phyloP scores from a whole-genome alignment of 2,329 filamentous ascomycete species.

The Didymellaceae sp. region DNA sequence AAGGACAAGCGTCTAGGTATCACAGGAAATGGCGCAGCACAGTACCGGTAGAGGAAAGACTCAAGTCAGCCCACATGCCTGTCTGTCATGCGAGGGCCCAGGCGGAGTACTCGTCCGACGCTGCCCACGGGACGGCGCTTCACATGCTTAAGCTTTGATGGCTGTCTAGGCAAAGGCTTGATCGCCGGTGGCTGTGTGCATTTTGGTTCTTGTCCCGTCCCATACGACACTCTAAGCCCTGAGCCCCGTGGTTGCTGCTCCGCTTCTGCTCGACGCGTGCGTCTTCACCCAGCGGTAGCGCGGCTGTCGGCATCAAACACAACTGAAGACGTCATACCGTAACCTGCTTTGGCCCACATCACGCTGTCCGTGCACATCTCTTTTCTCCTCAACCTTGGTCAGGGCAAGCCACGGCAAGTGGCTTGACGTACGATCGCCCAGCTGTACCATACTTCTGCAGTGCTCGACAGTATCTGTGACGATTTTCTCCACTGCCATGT shows the following conservation, averaged over 20 bases:
- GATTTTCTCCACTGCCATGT: too few relatives aligned
- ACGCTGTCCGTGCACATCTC: too few relatives aligned
- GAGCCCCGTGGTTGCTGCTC: too few relatives aligned
- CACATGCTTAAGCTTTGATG: conserved; percentile 9
- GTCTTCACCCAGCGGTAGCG: background rate
- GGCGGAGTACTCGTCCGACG: background rate
- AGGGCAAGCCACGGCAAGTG: too few relatives aligned
- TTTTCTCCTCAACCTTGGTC: too few relatives aligned
- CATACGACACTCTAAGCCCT: too few relatives aligned
- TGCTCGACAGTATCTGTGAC: too few relatives aligned
- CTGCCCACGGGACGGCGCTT: conserved; percentile 3
- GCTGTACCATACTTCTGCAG: too few relatives aligned
- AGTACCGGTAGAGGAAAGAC: background rate
- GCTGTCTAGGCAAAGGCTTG: conserved; percentile 17
- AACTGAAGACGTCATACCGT: conserved; percentile 5
- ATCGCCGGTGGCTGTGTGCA: background rate
- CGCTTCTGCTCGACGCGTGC: background rate
- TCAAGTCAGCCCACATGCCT: too few relatives aligned
- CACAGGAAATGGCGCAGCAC: background rate
- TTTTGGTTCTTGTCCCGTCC: background rate
- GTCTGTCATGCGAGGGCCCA: too few relatives aligned
- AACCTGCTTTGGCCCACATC: too few relatives aligned
- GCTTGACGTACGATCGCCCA: too few relatives aligned
- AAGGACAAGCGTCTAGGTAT: background rate
- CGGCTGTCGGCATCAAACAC: conserved; percentile 5